A percentile compares a stretch with the other conserved stretches of the same genome.
Evolutionary conservation across 768 basidiomycete species (phyloP).

Genomic region (Lyophyllum decastes): DNA sequence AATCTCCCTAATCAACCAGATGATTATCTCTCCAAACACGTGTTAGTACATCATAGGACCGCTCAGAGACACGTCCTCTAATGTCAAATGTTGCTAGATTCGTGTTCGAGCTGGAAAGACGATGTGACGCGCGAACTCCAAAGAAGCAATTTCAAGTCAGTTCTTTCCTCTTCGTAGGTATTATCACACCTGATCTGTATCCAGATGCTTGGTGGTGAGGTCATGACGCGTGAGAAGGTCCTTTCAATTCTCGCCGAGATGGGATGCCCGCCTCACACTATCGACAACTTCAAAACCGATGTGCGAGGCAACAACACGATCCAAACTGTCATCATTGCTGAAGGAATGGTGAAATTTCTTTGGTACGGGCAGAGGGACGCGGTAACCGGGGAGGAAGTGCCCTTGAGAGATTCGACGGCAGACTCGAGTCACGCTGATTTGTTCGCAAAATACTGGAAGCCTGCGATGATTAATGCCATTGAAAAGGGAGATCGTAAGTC

Average conservation of each 20-base stretch:
- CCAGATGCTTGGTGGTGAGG: conserved; percentile 2
- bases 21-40: conserved; percentile 2
- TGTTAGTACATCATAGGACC: conserved; percentile 1
- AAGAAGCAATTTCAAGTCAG: conserved; percentile 8
- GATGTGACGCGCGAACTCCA: not conserved
- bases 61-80: not conserved
- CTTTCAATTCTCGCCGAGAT: conserved; percentile 3
- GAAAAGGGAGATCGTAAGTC: conserved; percentile 6
- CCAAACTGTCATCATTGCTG: conserved; percentile 6
- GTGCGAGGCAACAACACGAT: conserved; percentile 5
- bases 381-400: not conserved
- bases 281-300: conserved; percentile 3
- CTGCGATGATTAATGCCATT: conserved; percentile 4
- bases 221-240: conserved; percentile 10
- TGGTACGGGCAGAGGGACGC: conserved; percentile 7
- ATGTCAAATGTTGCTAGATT: not conserved
- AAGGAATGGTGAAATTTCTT: conserved; percentile 2
- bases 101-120: conserved; percentile 5
- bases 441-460: conserved; percentile 6
- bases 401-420: not conserved
- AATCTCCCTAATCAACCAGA: conserved; percentile 8
- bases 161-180: not conserved
- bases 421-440: conserved; percentile 1
- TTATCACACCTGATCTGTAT: not conserved
- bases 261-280: not conserved